phyloP scores from a whole-genome alignment of 441 rosid species.

The Viola pubescens region DNA sequence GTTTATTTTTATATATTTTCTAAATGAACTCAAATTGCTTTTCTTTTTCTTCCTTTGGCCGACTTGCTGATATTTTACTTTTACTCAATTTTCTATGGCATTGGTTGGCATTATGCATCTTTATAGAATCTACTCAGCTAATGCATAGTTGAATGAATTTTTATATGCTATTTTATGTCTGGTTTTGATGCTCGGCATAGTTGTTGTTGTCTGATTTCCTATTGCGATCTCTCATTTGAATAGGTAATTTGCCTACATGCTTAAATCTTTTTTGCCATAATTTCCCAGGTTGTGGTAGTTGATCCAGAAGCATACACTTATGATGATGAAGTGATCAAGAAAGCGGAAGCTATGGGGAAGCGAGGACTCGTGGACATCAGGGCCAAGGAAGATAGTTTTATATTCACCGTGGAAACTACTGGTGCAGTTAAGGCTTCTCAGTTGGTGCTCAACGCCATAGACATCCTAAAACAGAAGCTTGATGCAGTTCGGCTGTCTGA shows the following conservation, averaged over 20 bases:
- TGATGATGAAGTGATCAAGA: constrained; percentile 84
- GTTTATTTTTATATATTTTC: too few species aligned
- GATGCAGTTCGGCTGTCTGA: constrained; percentile 87
- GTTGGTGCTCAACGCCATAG: constrained; percentile 79
- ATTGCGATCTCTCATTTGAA: not conserved
- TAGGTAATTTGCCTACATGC: not conserved
- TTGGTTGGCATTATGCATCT: not conserved
- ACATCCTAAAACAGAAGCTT: constrained; percentile 73
- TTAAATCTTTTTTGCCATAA: not conserved
- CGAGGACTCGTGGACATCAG: constrained; percentile 74
- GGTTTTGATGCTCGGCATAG: not conserved
- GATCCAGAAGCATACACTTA: constrained; percentile 63
- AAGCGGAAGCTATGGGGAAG: constrained; percentile 88
- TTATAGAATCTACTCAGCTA: not conserved
- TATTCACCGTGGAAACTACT: constrained; percentile 84
- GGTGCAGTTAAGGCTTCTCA: constrained; percentile 87
- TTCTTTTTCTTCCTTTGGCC: too few species aligned
- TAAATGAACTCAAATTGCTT: too few species aligned
- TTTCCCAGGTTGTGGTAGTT: constrained; percentile 52
- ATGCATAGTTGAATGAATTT: not conserved
- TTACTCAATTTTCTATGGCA: too few species aligned
- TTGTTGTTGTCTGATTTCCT: not conserved
- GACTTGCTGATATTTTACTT: too few species aligned
- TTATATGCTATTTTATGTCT: not conserved
- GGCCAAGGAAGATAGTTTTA: constrained; percentile 77